Evolutionary conservation across 306 rosid genomes (phyloP), one percentile per base, ranked within the genome.

Genomic region (Malus asiatica): DNA sequence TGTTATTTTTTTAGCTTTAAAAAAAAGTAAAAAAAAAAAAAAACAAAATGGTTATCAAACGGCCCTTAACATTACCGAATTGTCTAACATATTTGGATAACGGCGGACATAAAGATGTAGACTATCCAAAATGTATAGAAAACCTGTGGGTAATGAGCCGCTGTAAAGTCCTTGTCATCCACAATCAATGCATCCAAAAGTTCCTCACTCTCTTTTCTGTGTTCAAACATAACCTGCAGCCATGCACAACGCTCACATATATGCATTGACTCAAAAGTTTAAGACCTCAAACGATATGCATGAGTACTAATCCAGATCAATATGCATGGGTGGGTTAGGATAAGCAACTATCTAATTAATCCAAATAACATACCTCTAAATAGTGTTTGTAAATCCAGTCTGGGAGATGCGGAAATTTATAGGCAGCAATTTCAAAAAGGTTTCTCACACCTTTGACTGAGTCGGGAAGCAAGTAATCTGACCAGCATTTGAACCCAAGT

Each of bases 391-490:
- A 79, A 30, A 84, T 0, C 73, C 84, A 84, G 18, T 66, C 53
- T 22, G 90, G 85, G 14, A 79, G 6, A 8, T 53, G 7, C 0
- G 84, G 86, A 29, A 82, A 62, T 35, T 80, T 68, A 68, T 79
- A 80, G 2, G 80, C 33, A n/a, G 67, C 81, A 12, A 79, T 32
- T 29, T 75, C 72, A n/a, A 68, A 67, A n/a, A 77, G 8, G 5
- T 23, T 12, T 25, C 51, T 35, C 1, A 80, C 80, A 8, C 65
- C 88, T 27, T 77, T 58, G 42, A 35, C 84, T 1, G 88, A 27
- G 32, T 70, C 66, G 23, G 88, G 85, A 57, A 87, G 68, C 76
- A 84, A 74, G 55, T 30, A 72, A 3, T 84, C 87, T 4, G 85
- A 35, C 88, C 84, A 84, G 33, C 70, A 51, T 13, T 60, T 32